phyloP scores from a whole-genome alignment of 495 filamentous ascomycete genomes.

The Aspergillus bertholletiae region DNA sequence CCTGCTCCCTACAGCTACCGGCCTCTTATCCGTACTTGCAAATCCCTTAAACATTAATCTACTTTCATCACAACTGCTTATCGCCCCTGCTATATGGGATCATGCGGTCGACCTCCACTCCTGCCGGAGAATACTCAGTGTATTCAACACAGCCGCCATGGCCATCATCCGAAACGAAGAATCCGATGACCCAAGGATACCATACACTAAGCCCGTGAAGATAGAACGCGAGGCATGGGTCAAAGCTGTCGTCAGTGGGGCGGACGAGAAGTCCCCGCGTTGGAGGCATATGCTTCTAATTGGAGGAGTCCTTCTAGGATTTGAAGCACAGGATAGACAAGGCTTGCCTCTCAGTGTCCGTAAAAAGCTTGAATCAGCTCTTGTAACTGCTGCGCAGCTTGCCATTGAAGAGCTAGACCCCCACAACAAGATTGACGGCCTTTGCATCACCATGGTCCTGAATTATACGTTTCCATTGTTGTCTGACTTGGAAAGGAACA shows the following conservation, averaged over 20 bases:
- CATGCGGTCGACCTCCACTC: constrained; percentile 67
- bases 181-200: constrained; percentile 34
- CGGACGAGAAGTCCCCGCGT: constrained; percentile 76
- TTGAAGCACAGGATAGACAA: constrained; percentile 63
- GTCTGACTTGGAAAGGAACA: constrained; percentile 48
- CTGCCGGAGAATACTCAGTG: constrained; percentile 72
- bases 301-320: constrained; percentile 77
- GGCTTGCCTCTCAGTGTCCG: constrained; percentile 61
- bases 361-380: constrained; percentile 69
- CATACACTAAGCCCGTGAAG: constrained; percentile 43
- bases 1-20: constrained; percentile 75
- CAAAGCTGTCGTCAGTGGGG: constrained; percentile 74
- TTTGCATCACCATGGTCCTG: constrained; percentile 66
- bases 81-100: constrained; percentile 83
- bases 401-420: constrained; percentile 56
- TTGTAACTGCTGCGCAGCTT: constrained; percentile 76
- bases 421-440: constrained; percentile 53
- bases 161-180: constrained; percentile 58
- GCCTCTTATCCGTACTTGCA: constrained; percentile 74
- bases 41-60: constrained; percentile 91
- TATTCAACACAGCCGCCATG: constrained; percentile 81
- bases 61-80: constrained; percentile 84
- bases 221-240: constrained; percentile 72
- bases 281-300: constrained; percentile 88
- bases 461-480: constrained; percentile 76